phyloP scores from a whole-genome alignment of 139 green algal genomes.

The Coelastrella sp. region DNA sequence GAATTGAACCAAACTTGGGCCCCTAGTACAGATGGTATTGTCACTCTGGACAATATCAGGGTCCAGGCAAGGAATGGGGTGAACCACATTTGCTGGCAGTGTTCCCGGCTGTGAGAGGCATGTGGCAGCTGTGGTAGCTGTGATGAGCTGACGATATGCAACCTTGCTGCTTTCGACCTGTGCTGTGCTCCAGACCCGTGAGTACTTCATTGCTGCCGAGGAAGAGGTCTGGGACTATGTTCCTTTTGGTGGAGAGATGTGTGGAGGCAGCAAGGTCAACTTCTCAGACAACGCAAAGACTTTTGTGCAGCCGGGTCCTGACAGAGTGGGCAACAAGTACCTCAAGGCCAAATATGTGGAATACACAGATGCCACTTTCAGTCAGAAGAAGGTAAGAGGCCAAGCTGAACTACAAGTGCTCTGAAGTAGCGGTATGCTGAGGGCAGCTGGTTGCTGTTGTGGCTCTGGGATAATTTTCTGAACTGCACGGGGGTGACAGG shows the following conservation, averaged over 20 bases:
- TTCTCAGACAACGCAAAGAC: conserved; percentile 54
- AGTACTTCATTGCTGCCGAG: conserved; percentile 74
- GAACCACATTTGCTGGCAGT: too few species aligned
- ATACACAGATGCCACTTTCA: conserved; percentile 85
- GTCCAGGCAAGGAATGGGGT: too few species aligned
- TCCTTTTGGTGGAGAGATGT: conserved; percentile 58
- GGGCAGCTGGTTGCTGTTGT: too few species aligned
- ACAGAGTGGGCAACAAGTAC: conserved; percentile 63
- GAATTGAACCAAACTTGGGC: too few species aligned
- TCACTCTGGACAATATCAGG: too few species aligned
- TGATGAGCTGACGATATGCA: background rate
- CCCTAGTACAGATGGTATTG: too few species aligned
- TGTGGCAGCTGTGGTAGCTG: too few species aligned
- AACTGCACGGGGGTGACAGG: too few species aligned
- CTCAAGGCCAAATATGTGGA: conserved; percentile 72
- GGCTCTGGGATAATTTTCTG: too few species aligned
- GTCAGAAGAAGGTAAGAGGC: conserved; percentile 25
- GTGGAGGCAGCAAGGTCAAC: conserved; percentile 47
- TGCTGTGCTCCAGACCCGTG: conserved; percentile 26
- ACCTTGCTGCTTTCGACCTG: background rate
- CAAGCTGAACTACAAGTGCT: too few species aligned
- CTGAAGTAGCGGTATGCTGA: too few species aligned
- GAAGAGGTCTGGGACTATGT: conserved; percentile 66
- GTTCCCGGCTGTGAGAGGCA: too few species aligned
- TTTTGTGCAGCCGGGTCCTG: conserved; percentile 50